Base-by-base conservation (phyloP, 75 land plant genomes). In the Pinus taeda region DNA sequence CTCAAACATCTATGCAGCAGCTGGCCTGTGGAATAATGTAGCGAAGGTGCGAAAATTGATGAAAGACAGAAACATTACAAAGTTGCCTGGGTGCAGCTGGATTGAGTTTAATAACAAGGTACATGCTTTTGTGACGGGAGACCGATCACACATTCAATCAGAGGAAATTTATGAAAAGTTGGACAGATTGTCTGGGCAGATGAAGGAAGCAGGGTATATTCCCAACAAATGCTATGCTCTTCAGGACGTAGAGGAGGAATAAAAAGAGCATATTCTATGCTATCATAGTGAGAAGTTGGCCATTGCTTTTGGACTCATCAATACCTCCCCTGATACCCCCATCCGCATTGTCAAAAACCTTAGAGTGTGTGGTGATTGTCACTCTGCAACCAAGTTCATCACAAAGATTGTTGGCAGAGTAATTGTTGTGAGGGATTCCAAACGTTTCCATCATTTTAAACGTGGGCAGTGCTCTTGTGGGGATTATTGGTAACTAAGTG, bases 111-210 rank as follows among this genome's bases (percentile, higher is more conserved):
- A 79, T 18, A 79, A 79, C 58, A 29, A 45, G 57, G 22, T 75
- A 21, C 79, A 79, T 79, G 80, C 56, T 77, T 79, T 79, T 75
- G 80, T 79, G 42, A 20, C 62, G 58, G 30, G 60, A 57, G 80
- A 79, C 30, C 22, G 39, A 56, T 73, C 78, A n/a, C 77, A 76
- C 29, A 20, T 26, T 22, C 73, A 60, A 24, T 26, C 29, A 24
- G 36, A 60, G 26, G 66, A 76, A 14, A 75, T 78, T 6, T 26
- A 78, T 75, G 59, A 15, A 17, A 36, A 33, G 7, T 65, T 33
- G 69, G 69, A 6, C 22, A 65, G 5, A 20, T 65, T 65, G 69
- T 36, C 39, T 7, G 61, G 18, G 36, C 4, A 65, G 69, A 33
- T 33, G 39, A 65, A 65, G 36, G 69, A 65, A n/a, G 69, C 33